These are phyloP conservation scores for Escovopsis sp. DNA, from an alignment of 2,329 filamentous ascomycete species.

Conservation along the genomic window DNA sequence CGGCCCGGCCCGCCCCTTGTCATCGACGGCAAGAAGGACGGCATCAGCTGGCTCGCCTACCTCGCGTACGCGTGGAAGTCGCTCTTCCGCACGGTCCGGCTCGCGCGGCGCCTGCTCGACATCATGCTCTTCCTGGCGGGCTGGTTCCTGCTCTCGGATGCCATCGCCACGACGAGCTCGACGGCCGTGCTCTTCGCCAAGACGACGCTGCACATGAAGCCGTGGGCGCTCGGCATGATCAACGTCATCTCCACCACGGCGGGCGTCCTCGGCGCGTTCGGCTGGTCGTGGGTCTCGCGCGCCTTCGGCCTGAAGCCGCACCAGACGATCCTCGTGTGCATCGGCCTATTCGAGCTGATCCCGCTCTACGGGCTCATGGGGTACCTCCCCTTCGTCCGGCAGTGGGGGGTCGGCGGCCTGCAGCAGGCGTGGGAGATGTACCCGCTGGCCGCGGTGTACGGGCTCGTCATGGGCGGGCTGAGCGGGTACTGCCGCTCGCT, in stretches of 20 bases:
- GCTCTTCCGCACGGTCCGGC: constrained; percentile 62
- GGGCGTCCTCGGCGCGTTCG: constrained; percentile 77
- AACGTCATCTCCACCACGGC: constrained; percentile 79
- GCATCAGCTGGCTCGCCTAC: constrained; percentile 47
- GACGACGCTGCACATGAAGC: constrained; percentile 78
- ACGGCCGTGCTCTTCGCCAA: constrained; percentile 95
- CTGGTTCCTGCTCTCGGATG: constrained; percentile 92
- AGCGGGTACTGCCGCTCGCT: constrained; percentile 84
- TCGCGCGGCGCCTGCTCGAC: constrained; percentile 59
- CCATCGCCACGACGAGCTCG: constrained; percentile 84
- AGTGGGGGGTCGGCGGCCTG: constrained; percentile 66
- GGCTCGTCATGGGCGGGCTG: constrained; percentile 84
- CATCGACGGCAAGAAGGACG: constrained; percentile 21
- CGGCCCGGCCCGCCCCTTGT: constrained; percentile 74
- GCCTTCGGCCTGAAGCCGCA: constrained; percentile 56
- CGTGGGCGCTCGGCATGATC: constrained; percentile 78
- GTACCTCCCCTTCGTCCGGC: constrained; percentile 66
- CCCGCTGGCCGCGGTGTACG: constrained; percentile 77
- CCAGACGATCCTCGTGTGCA: constrained; percentile 86
- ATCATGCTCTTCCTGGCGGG: constrained; percentile 67
- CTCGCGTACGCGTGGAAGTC: constrained; percentile 75
- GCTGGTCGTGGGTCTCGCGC: constrained; percentile 69
- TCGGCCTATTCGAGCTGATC: constrained; percentile 80
- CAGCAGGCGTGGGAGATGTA: constrained; percentile 97
- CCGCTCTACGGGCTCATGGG: constrained; percentile 82